These are phyloP conservation scores for Teunomyces aglyptinius DNA, from an alignment of 805 yeast species.

Conservation along the genomic window DNA sequence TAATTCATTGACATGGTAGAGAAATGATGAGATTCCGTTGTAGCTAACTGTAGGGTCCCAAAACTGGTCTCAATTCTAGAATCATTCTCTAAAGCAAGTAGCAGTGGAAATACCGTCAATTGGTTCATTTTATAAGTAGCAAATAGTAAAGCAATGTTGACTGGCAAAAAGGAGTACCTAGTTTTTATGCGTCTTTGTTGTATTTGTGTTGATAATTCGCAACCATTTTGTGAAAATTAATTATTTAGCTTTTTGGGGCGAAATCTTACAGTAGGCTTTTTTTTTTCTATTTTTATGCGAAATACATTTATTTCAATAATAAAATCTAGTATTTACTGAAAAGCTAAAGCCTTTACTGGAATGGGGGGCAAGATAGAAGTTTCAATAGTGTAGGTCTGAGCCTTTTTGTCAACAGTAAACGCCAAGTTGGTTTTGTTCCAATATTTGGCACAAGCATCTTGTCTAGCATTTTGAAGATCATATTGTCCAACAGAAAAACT, in stretches of 20 bases:
- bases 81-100: background rate
- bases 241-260: background rate
- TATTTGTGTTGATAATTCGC: background rate
- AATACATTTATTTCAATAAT: no score
- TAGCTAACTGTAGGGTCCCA: background rate
- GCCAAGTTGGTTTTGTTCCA: background rate
- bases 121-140: background rate
- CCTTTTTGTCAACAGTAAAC: background rate
- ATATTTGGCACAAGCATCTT: background rate
- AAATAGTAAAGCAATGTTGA: background rate
- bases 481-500: background rate
- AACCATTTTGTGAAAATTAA: background rate
- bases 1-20: background rate
- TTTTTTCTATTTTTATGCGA: no score
- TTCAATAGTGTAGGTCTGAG: background rate
- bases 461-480: background rate
- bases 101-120: background rate
- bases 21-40: background rate
- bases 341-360: background rate
- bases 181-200: background rate
- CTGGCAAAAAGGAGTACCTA: background rate
- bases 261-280: background rate
- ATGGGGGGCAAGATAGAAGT: background rate
- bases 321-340: no score
- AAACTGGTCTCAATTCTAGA: background rate